Base-by-base conservation (phyloP, 2,329 filamentous ascomycete species). In the Trichoderma pleuroti region DNA sequence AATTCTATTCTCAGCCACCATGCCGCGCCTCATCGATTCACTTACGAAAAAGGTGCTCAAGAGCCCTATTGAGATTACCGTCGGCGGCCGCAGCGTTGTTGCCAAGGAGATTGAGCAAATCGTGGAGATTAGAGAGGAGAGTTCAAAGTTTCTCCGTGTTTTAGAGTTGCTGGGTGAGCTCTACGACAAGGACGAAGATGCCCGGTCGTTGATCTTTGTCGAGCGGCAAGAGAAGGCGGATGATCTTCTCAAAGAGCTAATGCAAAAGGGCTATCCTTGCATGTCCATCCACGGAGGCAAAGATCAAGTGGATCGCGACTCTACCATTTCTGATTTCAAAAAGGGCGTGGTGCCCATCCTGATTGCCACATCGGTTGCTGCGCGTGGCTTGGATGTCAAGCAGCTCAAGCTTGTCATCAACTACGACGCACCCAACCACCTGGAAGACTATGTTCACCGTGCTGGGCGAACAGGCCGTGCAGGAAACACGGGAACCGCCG, bases 391-490 rank as follows among this genome's bases (percentile, higher is more conserved):
- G 52, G 96, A 99, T 79, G 95, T 99, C 57, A 97, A 98, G 82
- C 93, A 97, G 79, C 86, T 99, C 39, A 98, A 97, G 80, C 87
- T 98, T 36, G 96, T 99, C 68, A 91, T 99, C 82, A 98, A 98
- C 81, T 98, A 93, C 78, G 94, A 98, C 78, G 93, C 92, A 1
- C 95, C 94, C 1, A 97, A 97, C 76, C 94, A 98, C 82, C 82
- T 97, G 72, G 96, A 99, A 81, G 96, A 98, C 78, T 98, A 98
- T 77, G 95, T 98, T 52, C 96, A 98, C 80, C 91, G 96, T 73
- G 93, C 93, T 69, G 96, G 96, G 61, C 93, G 96, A 76, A 98
- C 96, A 9, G 96, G 96, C 12, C 91, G 96, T 78, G 96, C 96
- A 59, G 96, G 96, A 52, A 97, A 98, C 77, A 97, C 90, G 26